Conservation (phyloP, 192 early-diverging fungal genomes). For the Coemansia furcata region DNA sequence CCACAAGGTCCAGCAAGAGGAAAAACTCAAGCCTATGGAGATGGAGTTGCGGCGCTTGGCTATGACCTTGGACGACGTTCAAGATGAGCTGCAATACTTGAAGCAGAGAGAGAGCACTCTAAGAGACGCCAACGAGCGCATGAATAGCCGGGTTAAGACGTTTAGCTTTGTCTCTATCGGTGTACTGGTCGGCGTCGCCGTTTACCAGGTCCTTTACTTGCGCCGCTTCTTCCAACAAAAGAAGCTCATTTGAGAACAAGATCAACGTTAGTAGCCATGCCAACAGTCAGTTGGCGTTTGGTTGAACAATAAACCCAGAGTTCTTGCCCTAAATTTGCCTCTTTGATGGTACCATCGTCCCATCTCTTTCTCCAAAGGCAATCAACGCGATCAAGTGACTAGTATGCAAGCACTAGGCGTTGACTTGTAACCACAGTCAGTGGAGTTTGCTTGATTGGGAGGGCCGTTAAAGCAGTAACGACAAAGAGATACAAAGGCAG, state of each 20-base stretch:
- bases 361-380: too few species aligned
- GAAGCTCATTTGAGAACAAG: slow-evolving; percentile 64
- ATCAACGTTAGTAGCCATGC: not conserved
- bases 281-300: not conserved
- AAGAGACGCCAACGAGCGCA: slow-evolving; percentile 91
- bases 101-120: slow-evolving; percentile 77
- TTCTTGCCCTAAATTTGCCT: not conserved
- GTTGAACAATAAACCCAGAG: not conserved
- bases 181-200: slow-evolving; percentile 69
- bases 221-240: slow-evolving; percentile 86
- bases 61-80: slow-evolving; percentile 69
- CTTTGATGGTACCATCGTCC: not conserved
- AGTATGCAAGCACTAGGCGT: not conserved
- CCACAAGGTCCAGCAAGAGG: slow-evolving; percentile 62
- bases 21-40: slow-evolving; percentile 87
- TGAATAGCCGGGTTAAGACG: slow-evolving; percentile 79
- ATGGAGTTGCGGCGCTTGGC: slow-evolving; percentile 82
- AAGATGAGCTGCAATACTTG: slow-evolving; percentile 83
- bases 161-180: slow-evolving; percentile 69
- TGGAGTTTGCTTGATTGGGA: not conserved
- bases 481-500: not conserved
- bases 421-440: not conserved
- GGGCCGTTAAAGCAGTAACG: not conserved
- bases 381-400: not conserved
- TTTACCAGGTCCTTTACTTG: slow-evolving; percentile 81